phyloP scores from a whole-genome alignment of 148 eudicot species.

The Cornus kousa region DNA sequence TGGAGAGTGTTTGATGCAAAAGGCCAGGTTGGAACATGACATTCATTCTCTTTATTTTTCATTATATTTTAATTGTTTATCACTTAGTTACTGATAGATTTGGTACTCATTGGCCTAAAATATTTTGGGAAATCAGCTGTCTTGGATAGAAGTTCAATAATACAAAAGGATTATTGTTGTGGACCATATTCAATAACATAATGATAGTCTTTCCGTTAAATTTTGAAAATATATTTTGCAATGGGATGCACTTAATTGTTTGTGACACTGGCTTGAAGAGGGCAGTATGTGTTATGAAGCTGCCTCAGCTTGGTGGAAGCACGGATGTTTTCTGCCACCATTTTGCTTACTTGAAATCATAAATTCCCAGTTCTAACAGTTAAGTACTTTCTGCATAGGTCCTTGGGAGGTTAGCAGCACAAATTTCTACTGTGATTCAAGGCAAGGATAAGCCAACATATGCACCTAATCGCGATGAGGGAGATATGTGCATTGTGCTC shows the following conservation, averaged over 20 bases:
- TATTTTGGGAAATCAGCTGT: neutral
- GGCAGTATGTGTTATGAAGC: neutral
- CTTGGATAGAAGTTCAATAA: neutral
- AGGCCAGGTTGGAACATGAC: conserved; percentile 64
- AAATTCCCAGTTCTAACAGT: neutral
- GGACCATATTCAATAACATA: neutral
- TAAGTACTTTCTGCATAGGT: conserved; percentile 36
- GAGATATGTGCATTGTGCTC: conserved; percentile 91
- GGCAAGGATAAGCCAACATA: conserved; percentile 97
- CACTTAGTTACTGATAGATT: neutral
- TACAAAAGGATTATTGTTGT: neutral
- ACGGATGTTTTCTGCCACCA: neutral
- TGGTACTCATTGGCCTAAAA: neutral
- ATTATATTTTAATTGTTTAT: neutral
- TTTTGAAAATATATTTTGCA: too few relatives aligned
- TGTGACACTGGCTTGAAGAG: neutral
- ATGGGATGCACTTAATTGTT: neutral
- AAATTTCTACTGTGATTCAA: conserved; percentile 82
- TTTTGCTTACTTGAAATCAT: neutral
- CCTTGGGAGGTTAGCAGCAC: conserved; percentile 90
- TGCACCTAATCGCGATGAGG: conserved; percentile 86
- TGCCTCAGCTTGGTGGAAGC: neutral
- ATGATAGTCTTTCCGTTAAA: neutral
- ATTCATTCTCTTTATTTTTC: neutral
- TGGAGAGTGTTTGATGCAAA: conserved; percentile 96